These are phyloP conservation scores for Tothia fuscella DNA, from an alignment of 2,329 filamentous ascomycete species.

Conservation along the genomic window DNA sequence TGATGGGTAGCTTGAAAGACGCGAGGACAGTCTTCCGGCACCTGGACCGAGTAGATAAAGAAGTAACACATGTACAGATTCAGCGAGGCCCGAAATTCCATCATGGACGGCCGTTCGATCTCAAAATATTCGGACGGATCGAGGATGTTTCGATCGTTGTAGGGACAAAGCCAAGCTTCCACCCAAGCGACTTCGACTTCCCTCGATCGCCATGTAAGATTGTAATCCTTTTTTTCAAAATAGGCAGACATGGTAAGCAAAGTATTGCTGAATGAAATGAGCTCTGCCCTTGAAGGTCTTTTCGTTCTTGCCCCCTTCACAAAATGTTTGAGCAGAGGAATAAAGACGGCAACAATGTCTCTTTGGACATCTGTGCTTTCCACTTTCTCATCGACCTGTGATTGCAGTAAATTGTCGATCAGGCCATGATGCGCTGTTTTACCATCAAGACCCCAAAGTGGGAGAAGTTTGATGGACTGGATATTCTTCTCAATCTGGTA, in stretches of 20 bases:
- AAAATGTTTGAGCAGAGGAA: conserved; percentile 38
- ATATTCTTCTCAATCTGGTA: conserved; percentile 45
- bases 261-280: conserved; percentile 36
- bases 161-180: conserved; percentile 35
- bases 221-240: conserved; percentile 39
- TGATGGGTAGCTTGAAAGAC: conserved; percentile 47
- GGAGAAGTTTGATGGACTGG: conserved; percentile 41
- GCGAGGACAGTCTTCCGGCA: conserved; percentile 35
- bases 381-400: conserved; percentile 37
- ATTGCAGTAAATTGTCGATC: conserved; percentile 42
- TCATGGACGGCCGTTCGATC: conserved; percentile 22
- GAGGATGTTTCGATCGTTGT: conserved; percentile 27
- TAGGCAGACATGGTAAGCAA: conserved; percentile 38
- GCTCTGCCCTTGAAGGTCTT: conserved; percentile 29
- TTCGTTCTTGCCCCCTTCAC: conserved; percentile 39
- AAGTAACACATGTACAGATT: conserved; percentile 29
- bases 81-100: conserved; percentile 22
- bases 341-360: conserved; percentile 41
- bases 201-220: conserved; percentile 35
- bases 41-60: conserved; percentile 37
- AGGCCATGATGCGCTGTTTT: conserved; percentile 41
- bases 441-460: conserved; percentile 43
- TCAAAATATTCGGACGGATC: conserved; percentile 19
- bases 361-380: conserved; percentile 27
- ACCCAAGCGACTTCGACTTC: conserved; percentile 34